These are phyloP conservation scores for Herpotrichia juniperi DNA, from an alignment of 2,329 filamentous ascomycete genomes.

Conservation along the genomic window DNA sequence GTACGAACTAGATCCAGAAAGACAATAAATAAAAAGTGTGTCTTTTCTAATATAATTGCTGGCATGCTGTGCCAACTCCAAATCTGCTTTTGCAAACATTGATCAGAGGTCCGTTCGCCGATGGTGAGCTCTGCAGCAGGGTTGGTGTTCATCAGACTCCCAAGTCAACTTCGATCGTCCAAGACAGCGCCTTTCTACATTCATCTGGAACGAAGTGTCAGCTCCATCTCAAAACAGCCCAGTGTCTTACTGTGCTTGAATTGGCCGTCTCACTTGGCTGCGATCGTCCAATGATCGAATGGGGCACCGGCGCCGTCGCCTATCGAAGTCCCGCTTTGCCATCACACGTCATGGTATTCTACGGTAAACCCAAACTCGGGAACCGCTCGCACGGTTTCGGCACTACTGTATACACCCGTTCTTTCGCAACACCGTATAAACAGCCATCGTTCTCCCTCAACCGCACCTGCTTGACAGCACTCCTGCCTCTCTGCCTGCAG, in stretches of 20 bases:
- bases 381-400: background rate
- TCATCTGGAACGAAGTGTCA: too few species aligned
- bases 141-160: background rate
- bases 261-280: background rate
- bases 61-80: background rate
- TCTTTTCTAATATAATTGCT: too few species aligned
- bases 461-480: background rate
- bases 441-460: background rate
- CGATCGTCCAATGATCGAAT: background rate
- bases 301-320: background rate
- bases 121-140: background rate
- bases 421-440: background rate
- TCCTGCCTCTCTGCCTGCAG: background rate
- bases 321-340: background rate
- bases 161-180: too few species aligned
- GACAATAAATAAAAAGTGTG: too few species aligned
- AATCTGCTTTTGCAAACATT: background rate
- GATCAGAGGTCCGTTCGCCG: background rate
- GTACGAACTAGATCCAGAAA: too few species aligned
- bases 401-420: background rate
- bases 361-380: background rate
- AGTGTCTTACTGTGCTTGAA: too few species aligned
- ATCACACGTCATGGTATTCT: constrained; percentile 1
- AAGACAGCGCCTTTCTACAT: too few species aligned
- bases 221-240: too few species aligned